Conservation (phyloP, 129 eudicot genomes). For the Flaveria robusta region DNA sequence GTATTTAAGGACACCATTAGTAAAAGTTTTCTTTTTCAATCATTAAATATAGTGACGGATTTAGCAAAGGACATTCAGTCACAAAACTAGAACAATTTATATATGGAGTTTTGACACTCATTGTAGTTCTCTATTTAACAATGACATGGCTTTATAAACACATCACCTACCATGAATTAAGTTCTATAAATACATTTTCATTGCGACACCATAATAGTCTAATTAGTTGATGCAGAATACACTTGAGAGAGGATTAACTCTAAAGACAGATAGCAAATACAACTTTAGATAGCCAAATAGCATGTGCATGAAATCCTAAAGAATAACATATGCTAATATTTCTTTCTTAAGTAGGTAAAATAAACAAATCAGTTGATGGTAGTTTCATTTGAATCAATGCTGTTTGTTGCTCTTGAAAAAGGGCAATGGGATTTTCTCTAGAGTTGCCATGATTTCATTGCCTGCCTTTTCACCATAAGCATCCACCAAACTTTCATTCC, state of each 20-base stretch:
- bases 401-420: constrained; percentile 53
- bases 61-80: not conserved
- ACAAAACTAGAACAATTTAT: not conserved
- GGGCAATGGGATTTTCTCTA: constrained; percentile 70
- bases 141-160: not conserved
- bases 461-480: constrained; percentile 58
- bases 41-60: no score
- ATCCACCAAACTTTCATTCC: constrained; percentile 71
- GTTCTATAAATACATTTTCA: constrained; percentile 21
- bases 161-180: not conserved
- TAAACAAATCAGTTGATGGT: constrained; percentile 6
- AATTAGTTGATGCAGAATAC: constrained; percentile 25
- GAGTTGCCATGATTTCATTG: constrained; percentile 51
- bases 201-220: constrained; percentile 23
- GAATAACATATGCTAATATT: constrained; percentile 16
- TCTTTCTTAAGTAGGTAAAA: constrained; percentile 6
- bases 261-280: constrained; percentile 25
- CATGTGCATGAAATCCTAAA: constrained; percentile 29
- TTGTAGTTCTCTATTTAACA: not conserved
- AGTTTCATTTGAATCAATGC: constrained; percentile 32
- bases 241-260: constrained; percentile 14
- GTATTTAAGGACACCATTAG: no score
- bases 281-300: constrained; percentile 14
- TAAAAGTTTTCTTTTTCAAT: no score
- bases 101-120: not conserved